These are phyloP conservation scores for Prunus salicina DNA, from an alignment of 306 rosid genomes.

Conservation along the genomic window DNA sequence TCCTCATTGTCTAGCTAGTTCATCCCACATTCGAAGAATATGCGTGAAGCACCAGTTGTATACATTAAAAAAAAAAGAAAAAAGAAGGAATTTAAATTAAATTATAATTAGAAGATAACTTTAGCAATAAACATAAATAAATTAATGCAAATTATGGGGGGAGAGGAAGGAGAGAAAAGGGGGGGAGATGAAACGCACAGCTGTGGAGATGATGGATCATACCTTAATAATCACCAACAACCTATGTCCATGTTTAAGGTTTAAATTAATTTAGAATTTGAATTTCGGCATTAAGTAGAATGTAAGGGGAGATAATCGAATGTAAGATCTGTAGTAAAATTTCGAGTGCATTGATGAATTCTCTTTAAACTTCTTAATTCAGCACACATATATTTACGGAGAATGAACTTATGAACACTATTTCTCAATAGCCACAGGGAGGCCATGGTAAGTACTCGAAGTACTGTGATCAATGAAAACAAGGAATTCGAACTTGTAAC, in stretches of 20 bases:
- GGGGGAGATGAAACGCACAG: neutral
- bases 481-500: too few species aligned
- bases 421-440: too few species aligned
- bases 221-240: neutral
- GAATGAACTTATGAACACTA: too few species aligned
- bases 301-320: too few species aligned
- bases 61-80: neutral
- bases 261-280: neutral
- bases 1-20: slow-evolving; percentile 2
- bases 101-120: neutral
- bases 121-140: neutral
- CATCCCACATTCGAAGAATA: neutral
- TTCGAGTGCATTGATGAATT: too few species aligned
- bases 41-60: neutral
- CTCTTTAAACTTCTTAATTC: too few species aligned
- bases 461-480: too few species aligned
- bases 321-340: too few species aligned
- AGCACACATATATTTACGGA: too few species aligned
- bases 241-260: neutral
- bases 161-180: too few species aligned
- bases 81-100: neutral
- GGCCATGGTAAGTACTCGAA: too few species aligned
- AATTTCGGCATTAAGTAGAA: neutral
- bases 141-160: neutral
- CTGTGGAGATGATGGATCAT: neutral